These are phyloP conservation scores for Claviceps citrina DNA, from an alignment of 2,329 filamentous ascomycete species.

Conservation along the genomic window DNA sequence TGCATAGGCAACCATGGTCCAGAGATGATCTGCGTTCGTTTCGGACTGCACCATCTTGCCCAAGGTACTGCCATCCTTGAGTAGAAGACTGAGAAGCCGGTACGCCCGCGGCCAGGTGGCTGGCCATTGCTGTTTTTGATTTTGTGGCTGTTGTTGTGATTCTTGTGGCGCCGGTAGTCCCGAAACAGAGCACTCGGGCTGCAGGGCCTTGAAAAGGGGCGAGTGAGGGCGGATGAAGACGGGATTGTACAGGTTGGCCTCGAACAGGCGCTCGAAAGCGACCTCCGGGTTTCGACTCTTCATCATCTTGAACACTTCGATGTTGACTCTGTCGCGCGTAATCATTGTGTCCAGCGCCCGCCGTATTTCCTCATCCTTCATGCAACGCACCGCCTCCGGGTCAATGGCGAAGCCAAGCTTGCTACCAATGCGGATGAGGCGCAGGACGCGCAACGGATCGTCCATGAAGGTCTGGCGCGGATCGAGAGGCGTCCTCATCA, in stretches of 20 bases:
- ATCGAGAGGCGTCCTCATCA: slow-evolving; percentile 9
- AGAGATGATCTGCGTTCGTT: slow-evolving; percentile 3
- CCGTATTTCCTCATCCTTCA: slow-evolving; percentile 5
- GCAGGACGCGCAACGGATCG: slow-evolving; percentile 8
- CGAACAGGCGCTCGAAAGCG: slow-evolving; percentile 6
- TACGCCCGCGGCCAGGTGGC: slow-evolving; percentile 5
- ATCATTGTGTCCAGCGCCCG: slow-evolving; percentile 7
- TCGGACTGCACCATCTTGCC: slow-evolving; percentile 6
- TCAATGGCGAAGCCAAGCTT: slow-evolving; percentile 7
- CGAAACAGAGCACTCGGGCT: background rate
- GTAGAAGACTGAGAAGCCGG: slow-evolving; percentile 1
- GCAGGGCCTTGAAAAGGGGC: background rate
- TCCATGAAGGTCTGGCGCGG: slow-evolving; percentile 9
- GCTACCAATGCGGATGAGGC: slow-evolving; percentile 7
- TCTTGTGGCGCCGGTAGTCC: no score
- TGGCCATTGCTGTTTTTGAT: no score
- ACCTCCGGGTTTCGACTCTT: background rate
- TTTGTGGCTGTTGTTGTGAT: no score
- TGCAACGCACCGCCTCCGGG: background rate
- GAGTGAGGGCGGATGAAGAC: slow-evolving; percentile 8
- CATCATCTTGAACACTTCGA: slow-evolving; percentile 9
- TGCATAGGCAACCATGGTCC: slow-evolving; percentile 8
- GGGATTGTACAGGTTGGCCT: slow-evolving; percentile 5
- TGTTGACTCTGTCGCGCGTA: slow-evolving; percentile 8
- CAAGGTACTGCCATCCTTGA: slow-evolving; percentile 2